Evolutionary conservation across 2,329 filamentous ascomycete genomes (phyloP), one percentile per base, ranked within the genome.

Genomic region (Septoria linicola): DNA sequence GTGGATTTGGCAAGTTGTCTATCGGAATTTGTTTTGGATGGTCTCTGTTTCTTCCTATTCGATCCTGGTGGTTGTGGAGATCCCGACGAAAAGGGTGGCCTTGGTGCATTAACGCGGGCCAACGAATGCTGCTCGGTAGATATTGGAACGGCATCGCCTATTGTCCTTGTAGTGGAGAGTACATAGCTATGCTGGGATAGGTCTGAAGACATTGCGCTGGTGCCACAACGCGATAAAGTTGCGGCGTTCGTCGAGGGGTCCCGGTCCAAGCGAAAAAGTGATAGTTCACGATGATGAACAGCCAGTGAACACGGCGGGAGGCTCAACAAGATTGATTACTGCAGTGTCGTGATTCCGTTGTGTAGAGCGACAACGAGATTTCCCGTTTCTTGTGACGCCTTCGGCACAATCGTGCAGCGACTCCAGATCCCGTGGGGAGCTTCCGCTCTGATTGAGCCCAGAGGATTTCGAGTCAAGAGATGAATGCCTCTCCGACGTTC

Each of bases 1-100:
- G 69, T 67, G 46, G 59, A 59, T 41, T 58, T 57, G 41, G 72
- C 71, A 43, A 73, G 67, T 55, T 72, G 68, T 51, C 76, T 68
- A 43, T 68, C 65, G 27, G 63, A 53, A 57, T 72, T 75, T 59
- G 61, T 66, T 59, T 72, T 73, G 49, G 68, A 68, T 2, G 66
- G 59, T 39, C 68, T 68, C 57, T 65, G 39, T 43, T 49, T 55
- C 48, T 58, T 59, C 50, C 57, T 48, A 30, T 50, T 39, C 58
- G 52, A 42, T 54, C 48, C 51, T 49, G 37, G 51, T 40, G 21
- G 42, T 41, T 37, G 57, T 57, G 53, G 53, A 53, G 49, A 35
- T 54, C 48, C 54, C 52, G 45, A 47, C 46, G 51, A 41, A 49
- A 43, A 56, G 51, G 51, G 42, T 41, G 41, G 27, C 16, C 25